Conservation (phyloP, 352 stramenopile genomes). For the Pilasporangium apinafurcum region DNA sequence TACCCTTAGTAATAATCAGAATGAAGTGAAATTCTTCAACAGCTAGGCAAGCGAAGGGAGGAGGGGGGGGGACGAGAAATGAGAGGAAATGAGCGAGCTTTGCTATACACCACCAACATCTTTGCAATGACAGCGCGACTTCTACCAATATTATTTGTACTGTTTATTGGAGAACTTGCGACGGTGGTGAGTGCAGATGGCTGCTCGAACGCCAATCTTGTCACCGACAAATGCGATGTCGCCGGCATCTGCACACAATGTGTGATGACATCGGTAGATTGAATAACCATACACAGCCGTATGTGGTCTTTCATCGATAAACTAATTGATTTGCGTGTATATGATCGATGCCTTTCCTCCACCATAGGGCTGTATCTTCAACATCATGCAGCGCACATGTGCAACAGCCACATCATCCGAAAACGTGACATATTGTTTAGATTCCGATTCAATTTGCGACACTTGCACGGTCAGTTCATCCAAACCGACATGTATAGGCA, state of each 20-base stretch:
- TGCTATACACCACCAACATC: too few species aligned
- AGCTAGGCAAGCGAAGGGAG: too few species aligned
- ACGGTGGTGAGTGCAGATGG: conserved; percentile 9
- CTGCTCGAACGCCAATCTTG: conserved; percentile 22
- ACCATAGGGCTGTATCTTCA: conserved; percentile 30
- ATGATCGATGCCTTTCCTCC: background rate
- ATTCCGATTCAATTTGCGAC: conserved; percentile 14
- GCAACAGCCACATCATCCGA: background rate
- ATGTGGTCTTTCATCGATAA: background rate
- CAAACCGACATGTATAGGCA: conserved; percentile 20
- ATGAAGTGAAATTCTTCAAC: too few species aligned
- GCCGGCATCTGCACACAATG: conserved; percentile 31
- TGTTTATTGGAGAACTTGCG: background rate
- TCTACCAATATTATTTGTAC: background rate
- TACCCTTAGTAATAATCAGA: too few species aligned
- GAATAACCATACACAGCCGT: too few species aligned
- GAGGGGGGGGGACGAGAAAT: too few species aligned
- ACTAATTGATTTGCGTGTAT: background rate
- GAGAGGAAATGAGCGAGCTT: too few species aligned
- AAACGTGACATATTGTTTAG: conserved; percentile 18
- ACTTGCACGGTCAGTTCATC: conserved; percentile 21
- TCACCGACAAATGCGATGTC: conserved; percentile 30
- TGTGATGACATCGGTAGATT: conserved; percentile 19
- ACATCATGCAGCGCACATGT: conserved; percentile 21
- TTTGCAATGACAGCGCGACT: background rate